Base-by-base conservation (phyloP, 1,284 basidiomycete species). In the Tranzscheliella williamsii region DNA sequence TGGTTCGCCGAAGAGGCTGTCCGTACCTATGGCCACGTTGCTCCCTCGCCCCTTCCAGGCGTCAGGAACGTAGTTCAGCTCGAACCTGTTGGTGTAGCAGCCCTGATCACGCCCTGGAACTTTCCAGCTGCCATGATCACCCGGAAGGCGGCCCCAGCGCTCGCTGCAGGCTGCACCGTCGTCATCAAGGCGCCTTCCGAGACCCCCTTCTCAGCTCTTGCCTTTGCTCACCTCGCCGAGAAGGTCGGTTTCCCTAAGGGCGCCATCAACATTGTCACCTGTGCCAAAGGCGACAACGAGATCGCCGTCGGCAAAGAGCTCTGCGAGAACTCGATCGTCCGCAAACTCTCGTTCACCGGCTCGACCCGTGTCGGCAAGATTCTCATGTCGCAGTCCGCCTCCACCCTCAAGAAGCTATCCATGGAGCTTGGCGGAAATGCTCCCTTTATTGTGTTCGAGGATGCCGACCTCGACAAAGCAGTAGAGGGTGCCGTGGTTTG, bases 101-200 rank as follows among this genome's bases (percentile, higher is more conserved):
- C 78, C 38, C 79, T 81, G 42, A 80, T 81, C 68, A 78, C 70
- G 5, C 74, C 72, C 6, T 72, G 70, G 70, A 70, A 73, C 56
- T 76, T 76, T 47, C 74, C 74, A 2, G 67, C 72, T n/a, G 74
- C 70, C 35, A 75, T 76, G 75, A 89, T 91, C 37, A 89, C 89
- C 0, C 86, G 91, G 17, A 94, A 94, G 78, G 80, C 93, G 12
- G 90, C 85, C 15, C 87, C 91, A 22, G 91, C 91, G 13, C 84
- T 98, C 15, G 80, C 92, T 8, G 92, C 92, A 15, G 95, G 95
- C 20, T 98, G 95, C 79, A 97, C 94, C 0, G 84, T 86, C 1
- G 93, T 99, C 44, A 86, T 97, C 79, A 98, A 99, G 77, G 92
- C 93, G 3, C 88, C 95, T 2, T 85, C 92, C 1, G 94, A 99